phyloP scores from a whole-genome alignment of 768 basidiomycete species.

The Tylopilus rubrobrunneus region DNA sequence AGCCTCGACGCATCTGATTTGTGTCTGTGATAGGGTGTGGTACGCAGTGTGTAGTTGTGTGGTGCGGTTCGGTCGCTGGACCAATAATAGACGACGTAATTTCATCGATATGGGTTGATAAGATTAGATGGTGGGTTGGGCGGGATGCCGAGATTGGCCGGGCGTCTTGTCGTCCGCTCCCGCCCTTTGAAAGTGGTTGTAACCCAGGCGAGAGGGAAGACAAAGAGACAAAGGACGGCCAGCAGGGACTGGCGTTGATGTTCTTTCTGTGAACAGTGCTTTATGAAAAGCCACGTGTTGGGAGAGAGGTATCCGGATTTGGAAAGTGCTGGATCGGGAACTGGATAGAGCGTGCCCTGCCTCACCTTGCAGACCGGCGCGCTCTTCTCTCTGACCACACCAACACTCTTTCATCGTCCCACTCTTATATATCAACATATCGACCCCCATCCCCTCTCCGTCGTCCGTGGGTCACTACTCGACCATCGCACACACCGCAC shows the following conservation, averaged over 20 bases:
- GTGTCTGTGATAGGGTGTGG: slow-evolving; percentile 18
- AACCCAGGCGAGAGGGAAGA: background rate
- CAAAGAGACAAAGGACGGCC: slow-evolving; percentile 5
- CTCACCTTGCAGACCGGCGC: slow-evolving; percentile 31
- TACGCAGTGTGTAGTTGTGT: slow-evolving; percentile 2
- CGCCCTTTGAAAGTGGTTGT: background rate
- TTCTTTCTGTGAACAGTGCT: background rate
- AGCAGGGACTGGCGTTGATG: too few relatives aligned
- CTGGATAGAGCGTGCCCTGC: slow-evolving; percentile 30
- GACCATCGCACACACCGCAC: background rate
- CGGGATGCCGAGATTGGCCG: slow-evolving; percentile 11
- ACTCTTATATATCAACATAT: background rate
- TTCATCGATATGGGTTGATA: slow-evolving; percentile 21
- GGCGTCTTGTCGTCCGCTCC: background rate
- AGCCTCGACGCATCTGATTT: slow-evolving; percentile 25
- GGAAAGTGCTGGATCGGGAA: slow-evolving; percentile 27
- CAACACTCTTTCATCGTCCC: slow-evolving; percentile 6
- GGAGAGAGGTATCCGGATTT: slow-evolving; percentile 22
- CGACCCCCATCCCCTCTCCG: background rate
- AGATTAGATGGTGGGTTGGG: slow-evolving; percentile 27
- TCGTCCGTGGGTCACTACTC: slow-evolving; percentile 9
- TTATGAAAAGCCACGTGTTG: slow-evolving; percentile 28
- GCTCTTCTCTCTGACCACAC: slow-evolving; percentile 16
- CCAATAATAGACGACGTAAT: slow-evolving; percentile 12
- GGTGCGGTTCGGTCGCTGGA: slow-evolving; percentile 1